Evolutionary conservation across 2,329 filamentous ascomycete genomes (phyloP).

Genomic region (Setomelanomma holmii): DNA sequence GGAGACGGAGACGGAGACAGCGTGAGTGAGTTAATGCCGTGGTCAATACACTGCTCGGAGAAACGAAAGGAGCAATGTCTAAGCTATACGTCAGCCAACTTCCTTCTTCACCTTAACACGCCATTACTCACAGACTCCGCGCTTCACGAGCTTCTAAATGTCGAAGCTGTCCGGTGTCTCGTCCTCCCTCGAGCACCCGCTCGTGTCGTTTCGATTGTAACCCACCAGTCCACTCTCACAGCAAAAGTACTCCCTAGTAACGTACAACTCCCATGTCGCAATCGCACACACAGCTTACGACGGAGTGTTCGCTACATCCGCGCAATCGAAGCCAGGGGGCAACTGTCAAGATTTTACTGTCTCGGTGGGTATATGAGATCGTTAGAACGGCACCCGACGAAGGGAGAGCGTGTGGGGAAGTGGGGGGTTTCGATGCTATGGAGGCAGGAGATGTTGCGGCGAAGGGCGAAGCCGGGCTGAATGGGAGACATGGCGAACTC

Average conservation of each 20-base stretch:
- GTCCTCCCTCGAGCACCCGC: constrained; percentile 8
- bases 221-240: constrained; percentile 11
- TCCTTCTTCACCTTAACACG: no score
- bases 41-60: no score
- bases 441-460: constrained; percentile 9
- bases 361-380: constrained; percentile 4
- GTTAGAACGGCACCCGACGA: constrained; percentile 11
- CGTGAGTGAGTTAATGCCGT: no score
- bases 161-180: not conserved
- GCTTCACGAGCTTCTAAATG: not conserved
- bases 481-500: not conserved
- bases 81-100: no score
- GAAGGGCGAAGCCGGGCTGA: constrained; percentile 10
- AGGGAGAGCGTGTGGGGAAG: not conserved
- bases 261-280: constrained; percentile 17
- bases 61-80: no score
- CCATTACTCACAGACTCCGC: not conserved
- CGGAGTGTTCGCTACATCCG: not conserved
- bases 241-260: constrained; percentile 19
- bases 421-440: constrained; percentile 7
- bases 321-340: constrained; percentile 5
- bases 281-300: constrained; percentile 9
- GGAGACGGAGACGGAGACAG: no score
- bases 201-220: constrained; percentile 6
- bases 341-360: constrained; percentile 15